Percentiles rank a stretch among this genome's conserved stretches.
Conservation (phyloP, 75 land plant genomes). For the Chamaecyparis obtusa region DNA sequence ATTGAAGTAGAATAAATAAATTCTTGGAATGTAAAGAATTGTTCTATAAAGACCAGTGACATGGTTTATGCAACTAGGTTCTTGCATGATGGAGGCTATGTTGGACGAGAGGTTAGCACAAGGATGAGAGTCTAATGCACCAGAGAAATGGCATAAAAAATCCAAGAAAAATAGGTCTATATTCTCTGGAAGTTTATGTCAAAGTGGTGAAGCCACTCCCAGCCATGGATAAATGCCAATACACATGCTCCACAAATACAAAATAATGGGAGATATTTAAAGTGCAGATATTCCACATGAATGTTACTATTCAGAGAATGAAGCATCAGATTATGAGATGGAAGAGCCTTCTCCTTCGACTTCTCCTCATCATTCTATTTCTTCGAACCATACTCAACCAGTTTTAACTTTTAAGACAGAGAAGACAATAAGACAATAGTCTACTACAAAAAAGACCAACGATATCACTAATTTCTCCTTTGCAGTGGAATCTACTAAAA, state of each 20-base stretch:
- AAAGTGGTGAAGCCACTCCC: not conserved
- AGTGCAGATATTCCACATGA: not conserved
- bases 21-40: not conserved
- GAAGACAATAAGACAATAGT: not conserved
- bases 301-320: not conserved
- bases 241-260: constrained; percentile 2
- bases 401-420: not conserved
- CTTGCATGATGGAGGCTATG: constrained; percentile 6
- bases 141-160: constrained; percentile 26
- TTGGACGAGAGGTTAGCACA: constrained; percentile 22
- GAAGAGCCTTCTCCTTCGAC: not conserved
- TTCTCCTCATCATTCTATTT: not conserved
- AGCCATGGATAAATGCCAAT: not conserved
- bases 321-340: not conserved
- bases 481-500: not conserved
- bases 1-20: not conserved
- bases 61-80: constrained; percentile 14
- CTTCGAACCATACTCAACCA: not conserved
- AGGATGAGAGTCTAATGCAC: constrained; percentile 14
- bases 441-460: not conserved
- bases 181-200: not conserved
- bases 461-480: not conserved
- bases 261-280: constrained; percentile 9
- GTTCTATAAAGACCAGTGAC: not conserved
- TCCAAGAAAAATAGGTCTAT: not conserved